Evolutionary conservation across 768 basidiomycete genomes (phyloP).

Genomic region (Tricholoma sp.): DNA sequence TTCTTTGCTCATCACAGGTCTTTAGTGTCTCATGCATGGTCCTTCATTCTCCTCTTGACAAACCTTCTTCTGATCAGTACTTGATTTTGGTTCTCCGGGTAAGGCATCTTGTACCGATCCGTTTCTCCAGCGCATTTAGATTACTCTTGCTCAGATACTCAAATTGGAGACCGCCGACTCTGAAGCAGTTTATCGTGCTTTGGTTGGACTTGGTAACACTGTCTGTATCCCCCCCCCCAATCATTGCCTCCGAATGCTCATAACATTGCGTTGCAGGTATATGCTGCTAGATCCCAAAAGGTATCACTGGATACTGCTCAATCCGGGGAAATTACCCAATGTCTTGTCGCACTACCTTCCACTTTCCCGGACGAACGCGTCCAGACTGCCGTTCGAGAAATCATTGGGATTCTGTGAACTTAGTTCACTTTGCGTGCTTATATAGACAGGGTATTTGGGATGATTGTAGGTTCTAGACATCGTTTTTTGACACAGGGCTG

Average conservation of each 20-base stretch:
- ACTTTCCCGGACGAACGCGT: slow-evolving; percentile 60
- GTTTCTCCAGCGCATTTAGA: not conserved
- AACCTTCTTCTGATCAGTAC: slow-evolving; percentile 35
- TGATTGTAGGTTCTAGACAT: slow-evolving; percentile 2
- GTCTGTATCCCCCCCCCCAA: slow-evolving; percentile 32
- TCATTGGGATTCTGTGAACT: slow-evolving; percentile 36
- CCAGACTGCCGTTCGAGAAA: slow-evolving; percentile 43
- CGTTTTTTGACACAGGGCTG: not conserved
- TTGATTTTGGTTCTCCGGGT: slow-evolving; percentile 45
- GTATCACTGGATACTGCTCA: slow-evolving; percentile 34
- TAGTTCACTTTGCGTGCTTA: slow-evolving; percentile 1
- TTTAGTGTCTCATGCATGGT: slow-evolving; percentile 62
- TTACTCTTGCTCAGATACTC: slow-evolving; percentile 32
- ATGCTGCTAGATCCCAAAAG: slow-evolving; percentile 36
- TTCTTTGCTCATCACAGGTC: slow-evolving; percentile 3
- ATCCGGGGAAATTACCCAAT: slow-evolving; percentile 33
- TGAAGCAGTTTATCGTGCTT: slow-evolving; percentile 65
- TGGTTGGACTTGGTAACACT: slow-evolving; percentile 71
- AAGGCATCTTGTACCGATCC: slow-evolving; percentile 8
- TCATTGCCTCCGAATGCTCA: not conserved
- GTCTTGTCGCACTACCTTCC: slow-evolving; percentile 33
- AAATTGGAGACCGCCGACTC: slow-evolving; percentile 50
- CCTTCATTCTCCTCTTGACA: slow-evolving; percentile 37
- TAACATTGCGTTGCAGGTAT: slow-evolving; percentile 34
- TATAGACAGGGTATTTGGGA: slow-evolving; percentile 1